A percentile compares a stretch with the other conserved stretches of the same genome.
Conservation (phyloP, 768 basidiomycete genomes). For the Albatrellus ellisii region DNA sequence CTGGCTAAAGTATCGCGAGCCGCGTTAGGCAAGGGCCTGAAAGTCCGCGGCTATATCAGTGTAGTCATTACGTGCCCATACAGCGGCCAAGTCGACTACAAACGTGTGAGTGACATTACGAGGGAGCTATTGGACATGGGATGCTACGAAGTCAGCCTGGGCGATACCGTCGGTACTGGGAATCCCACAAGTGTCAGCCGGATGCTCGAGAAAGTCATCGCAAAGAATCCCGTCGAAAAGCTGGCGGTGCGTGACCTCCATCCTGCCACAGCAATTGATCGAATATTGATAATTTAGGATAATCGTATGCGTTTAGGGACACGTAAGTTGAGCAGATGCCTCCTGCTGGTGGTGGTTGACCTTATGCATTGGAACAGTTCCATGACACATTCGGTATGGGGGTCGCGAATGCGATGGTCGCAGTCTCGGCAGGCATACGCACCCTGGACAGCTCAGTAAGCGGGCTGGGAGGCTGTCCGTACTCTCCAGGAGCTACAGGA, state of each 20-base stretch:
- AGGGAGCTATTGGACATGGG: constrained; percentile 75
- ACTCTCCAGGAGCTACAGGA: constrained; percentile 91
- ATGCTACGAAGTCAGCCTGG: constrained; percentile 85
- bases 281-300: no score
- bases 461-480: constrained; percentile 91
- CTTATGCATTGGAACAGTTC: constrained; percentile 33
- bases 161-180: constrained; percentile 85
- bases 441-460: constrained; percentile 79
- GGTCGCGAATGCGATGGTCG: constrained; percentile 60
- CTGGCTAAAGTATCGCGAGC: constrained; percentile 46
- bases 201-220: constrained; percentile 61
- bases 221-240: constrained; percentile 41
- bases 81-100: constrained; percentile 60
- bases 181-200: constrained; percentile 53
- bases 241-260: constrained; percentile 45
- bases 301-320: no score
- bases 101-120: constrained; percentile 53
- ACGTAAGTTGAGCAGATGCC: constrained; percentile 26
- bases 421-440: constrained; percentile 60
- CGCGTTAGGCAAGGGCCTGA: constrained; percentile 48
- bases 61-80: constrained; percentile 80
- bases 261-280: not conserved
- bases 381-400: constrained; percentile 87
- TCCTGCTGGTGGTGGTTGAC: not conserved
- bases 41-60: constrained; percentile 78